Evolutionary conservation across 2,329 filamentous ascomycete species (phyloP).

Genomic region (Fusarium sp.): DNA sequence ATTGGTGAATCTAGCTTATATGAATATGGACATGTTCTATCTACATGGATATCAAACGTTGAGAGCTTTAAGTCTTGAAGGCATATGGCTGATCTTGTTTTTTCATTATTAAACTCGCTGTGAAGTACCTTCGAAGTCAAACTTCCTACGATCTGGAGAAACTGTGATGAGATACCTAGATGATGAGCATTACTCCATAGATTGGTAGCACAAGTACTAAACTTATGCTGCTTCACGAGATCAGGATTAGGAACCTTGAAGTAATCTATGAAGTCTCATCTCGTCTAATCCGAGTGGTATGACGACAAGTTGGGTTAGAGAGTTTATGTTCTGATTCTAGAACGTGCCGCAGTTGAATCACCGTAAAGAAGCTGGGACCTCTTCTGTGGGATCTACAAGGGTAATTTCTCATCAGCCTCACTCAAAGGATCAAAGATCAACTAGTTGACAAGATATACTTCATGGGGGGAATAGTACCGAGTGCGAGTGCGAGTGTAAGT

Average conservation of each 20-base stretch:
- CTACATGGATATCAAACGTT: not conserved
- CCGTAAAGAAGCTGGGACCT: slow-evolving; percentile 10
- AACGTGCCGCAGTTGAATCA: slow-evolving; percentile 13
- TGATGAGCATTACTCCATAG: not conserved
- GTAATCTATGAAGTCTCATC: not conserved
- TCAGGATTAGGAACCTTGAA: not conserved
- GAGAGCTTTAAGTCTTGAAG: not conserved
- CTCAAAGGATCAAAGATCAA: not conserved
- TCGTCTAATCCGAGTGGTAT: not conserved
- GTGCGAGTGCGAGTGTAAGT: slow-evolving; percentile 7
- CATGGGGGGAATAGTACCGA: not conserved
- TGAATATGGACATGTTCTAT: slow-evolving; percentile 8
- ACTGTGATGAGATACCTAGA: not conserved
- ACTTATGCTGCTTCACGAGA: not conserved
- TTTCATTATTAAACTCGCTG: not conserved
- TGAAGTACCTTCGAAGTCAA: not conserved
- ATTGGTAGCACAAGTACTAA: not conserved
- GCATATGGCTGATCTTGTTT: not conserved
- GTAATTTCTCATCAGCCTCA: not conserved
- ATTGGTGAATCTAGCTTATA: slow-evolving; percentile 12
- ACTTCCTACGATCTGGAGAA: not conserved
- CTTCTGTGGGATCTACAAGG: not conserved
- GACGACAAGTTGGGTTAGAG: not conserved
- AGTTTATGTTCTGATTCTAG: slow-evolving; percentile 14
- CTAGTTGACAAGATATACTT: not conserved